Conservation (phyloP, 441 rosid species). For the Corymbia citriodora region DNA sequence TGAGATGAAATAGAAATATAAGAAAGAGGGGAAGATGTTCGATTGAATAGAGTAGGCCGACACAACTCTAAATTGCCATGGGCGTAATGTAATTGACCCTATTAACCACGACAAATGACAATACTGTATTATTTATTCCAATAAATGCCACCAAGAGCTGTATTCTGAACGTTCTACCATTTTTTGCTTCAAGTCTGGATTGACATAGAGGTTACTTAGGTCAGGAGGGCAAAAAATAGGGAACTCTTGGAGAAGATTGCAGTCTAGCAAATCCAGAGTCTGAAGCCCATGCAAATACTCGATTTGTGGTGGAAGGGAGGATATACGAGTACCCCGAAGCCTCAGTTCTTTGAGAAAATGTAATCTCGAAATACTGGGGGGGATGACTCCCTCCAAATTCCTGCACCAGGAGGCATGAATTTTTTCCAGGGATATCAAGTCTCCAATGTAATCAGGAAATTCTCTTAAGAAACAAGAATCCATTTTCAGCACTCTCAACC, state of each 20-base stretch:
- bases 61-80: background rate
- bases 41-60: background rate
- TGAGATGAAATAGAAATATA: background rate
- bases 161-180: background rate
- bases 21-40: background rate
- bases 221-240: background rate
- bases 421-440: background rate
- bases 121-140: background rate
- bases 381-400: background rate
- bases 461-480: background rate
- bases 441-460: background rate
- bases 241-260: background rate
- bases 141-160: background rate
- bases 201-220: background rate
- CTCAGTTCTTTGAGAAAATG: background rate
- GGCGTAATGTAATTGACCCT: background rate
- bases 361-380: rapidly evolving
- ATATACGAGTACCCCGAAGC: background rate
- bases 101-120: background rate
- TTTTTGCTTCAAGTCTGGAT: background rate
- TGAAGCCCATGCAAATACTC: background rate
- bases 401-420: background rate
- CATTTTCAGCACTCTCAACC: background rate
- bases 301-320: background rate
- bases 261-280: background rate